Base-by-base conservation (phyloP, 768 basidiomycete species). In the Mycena chlorophos region DNA sequence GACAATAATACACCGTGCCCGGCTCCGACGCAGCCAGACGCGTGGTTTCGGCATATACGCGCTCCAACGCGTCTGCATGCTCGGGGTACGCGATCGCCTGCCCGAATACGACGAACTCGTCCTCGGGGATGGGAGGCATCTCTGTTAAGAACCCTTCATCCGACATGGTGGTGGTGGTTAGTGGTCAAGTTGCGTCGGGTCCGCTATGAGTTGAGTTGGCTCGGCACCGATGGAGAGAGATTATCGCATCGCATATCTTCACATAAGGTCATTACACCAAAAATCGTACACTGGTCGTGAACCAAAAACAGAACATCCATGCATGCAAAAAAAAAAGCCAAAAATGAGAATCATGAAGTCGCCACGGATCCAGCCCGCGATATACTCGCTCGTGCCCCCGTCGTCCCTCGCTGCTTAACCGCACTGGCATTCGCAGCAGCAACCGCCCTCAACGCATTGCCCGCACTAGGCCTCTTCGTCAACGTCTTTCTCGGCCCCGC, bases 391-490 rank as follows among this genome's bases (percentile, higher is more conserved):
- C 45, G 45, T 22, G 45, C 6, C 8, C 12, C 12, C 22, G 45
- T 25, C 45, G 45, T 14, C 13, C 6, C 45, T 10, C 45, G 45
- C 20, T 46, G 60, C 51, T 62, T 62, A 38, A 52, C 60, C 16
- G 60, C 60, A 58, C 56, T 62, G 0, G 56, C 60, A 34, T 62
- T 62, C 14, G 56, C 60, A 28, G 60, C 60, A 10, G 60, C 60
- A 12, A 62, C 60, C 1, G 50, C 60, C 43, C 60, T 19, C 52
- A 62, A 29, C 34, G 55, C 52, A 43, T 62, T 62, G n/a, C 56
- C 60, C 29, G 56, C 57, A 51, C 60, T 62, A 0, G 56, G 60
- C 13, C 60, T 55, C 29, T 58, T 62, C 46, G 56, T 58, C 19
- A 62, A 40, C 20, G 56, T 58, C 23, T 54, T 43, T 22, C 52